Evolutionary conservation across 495 filamentous ascomycete genomes (phyloP).

Genomic region (Penicillium crystallinum): DNA sequence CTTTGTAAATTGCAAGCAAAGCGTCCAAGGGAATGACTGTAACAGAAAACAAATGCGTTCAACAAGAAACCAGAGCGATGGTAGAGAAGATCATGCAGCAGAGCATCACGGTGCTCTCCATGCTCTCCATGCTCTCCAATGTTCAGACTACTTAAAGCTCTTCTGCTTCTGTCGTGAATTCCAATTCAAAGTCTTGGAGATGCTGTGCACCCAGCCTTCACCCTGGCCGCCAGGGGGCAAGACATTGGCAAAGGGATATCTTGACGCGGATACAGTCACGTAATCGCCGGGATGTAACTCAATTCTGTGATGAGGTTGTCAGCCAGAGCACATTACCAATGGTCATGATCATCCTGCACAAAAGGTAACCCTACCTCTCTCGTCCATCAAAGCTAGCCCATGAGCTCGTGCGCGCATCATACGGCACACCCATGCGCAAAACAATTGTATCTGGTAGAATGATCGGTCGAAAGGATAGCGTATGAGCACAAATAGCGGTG

Average conservation of each 20-base stretch:
- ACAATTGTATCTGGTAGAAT: conserved; percentile 95
- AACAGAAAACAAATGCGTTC: not conserved
- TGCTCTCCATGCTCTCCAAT: not conserved
- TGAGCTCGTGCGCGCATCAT: conserved; percentile 78
- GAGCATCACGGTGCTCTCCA: no score
- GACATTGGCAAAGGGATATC: conserved; percentile 91
- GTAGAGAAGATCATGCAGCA: no score
- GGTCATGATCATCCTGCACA: not conserved
- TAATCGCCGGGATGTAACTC: conserved; percentile 90
- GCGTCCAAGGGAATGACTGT: no score
- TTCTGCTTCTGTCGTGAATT: conserved; percentile 80
- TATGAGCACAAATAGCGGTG: conserved; percentile 94
- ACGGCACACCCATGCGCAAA: conserved; percentile 84
- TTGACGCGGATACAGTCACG: conserved; percentile 85
- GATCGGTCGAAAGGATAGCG: conserved; percentile 90
- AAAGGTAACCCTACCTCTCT: conserved; percentile 51
- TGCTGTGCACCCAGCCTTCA: conserved; percentile 92
- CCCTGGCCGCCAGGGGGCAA: conserved; percentile 66
- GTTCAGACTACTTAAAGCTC: conserved; percentile 32
- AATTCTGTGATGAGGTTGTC: conserved; percentile 39
- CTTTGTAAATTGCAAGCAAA: no score
- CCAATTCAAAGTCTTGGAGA: conserved; percentile 88
- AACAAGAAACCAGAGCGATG: not conserved
- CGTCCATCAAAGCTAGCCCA: conserved; percentile 98
- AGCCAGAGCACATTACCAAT: not conserved